A percentile compares a stretch with the other conserved stretches of the same genome.
Conservation (phyloP, 768 basidiomycete genomes). For the Russula brevipes region DNA sequence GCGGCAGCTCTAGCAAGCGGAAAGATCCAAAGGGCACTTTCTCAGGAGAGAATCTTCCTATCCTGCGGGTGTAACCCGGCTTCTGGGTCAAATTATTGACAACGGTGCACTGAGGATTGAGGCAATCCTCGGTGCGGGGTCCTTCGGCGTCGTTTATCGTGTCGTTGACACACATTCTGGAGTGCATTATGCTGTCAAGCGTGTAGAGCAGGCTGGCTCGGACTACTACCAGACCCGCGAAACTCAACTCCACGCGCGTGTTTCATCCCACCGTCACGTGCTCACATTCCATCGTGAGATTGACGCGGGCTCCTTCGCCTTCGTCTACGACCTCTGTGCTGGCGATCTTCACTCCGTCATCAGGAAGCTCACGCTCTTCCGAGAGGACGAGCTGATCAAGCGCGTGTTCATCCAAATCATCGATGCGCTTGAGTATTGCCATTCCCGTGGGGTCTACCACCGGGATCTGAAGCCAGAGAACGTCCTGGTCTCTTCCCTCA, state of each 20-base stretch:
- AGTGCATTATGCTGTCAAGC: conserved; percentile 80
- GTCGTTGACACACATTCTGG: conserved; percentile 49
- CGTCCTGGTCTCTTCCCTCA: background rate
- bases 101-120: conserved; percentile 72
- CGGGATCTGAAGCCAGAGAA: background rate
- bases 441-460: too few species aligned
- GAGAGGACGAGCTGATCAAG: conserved; percentile 15
- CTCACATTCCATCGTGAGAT: conserved; percentile 85
- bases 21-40: conserved; percentile 50
- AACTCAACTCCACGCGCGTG: conserved; percentile 69
- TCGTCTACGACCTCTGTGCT: conserved; percentile 16
- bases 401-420: conserved; percentile 11
- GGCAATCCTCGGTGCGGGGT: conserved; percentile 83
- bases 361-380: conserved; percentile 3
- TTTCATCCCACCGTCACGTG: conserved; percentile 65
- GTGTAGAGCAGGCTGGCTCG: conserved; percentile 52
- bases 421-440: conserved; percentile 14
- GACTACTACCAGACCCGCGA: conserved; percentile 43
- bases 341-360: conserved; percentile 12
- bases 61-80: background rate
- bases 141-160: conserved; percentile 94
- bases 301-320: conserved; percentile 66
- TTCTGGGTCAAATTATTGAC: conserved; percentile 49
- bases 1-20: conserved; percentile 68
- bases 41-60: conserved; percentile 41